Percentiles rank a stretch among this genome's conserved stretches.
These are phyloP conservation scores for Besnoitia besnoiti DNA, from an alignment of 169 alveolate genomes.

Conservation along the genomic window DNA sequence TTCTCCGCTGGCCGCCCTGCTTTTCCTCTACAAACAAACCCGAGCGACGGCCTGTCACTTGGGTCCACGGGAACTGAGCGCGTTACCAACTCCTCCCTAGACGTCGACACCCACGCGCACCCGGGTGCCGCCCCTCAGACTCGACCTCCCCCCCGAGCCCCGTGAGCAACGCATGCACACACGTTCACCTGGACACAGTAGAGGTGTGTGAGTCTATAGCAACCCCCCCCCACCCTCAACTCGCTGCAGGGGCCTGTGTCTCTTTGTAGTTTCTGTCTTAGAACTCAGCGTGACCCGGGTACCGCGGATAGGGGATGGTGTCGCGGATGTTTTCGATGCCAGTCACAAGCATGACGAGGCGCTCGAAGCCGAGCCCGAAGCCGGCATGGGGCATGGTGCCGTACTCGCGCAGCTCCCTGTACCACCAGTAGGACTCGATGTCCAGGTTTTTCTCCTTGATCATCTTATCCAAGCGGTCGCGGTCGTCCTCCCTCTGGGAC, in stretches of 20 bases:
- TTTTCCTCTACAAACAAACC: too few relatives aligned
- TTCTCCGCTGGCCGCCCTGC: too few relatives aligned
- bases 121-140: too few relatives aligned
- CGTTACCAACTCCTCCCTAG: too few relatives aligned
- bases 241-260: not conserved
- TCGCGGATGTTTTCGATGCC: conserved; percentile 99
- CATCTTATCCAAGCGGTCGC: conserved; percentile 89
- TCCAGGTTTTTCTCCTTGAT: conserved; percentile 88
- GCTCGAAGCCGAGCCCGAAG: conserved; percentile 98
- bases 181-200: too few relatives aligned
- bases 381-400: conserved; percentile 90
- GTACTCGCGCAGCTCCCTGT: conserved; percentile 81
- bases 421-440: conserved; percentile 90
- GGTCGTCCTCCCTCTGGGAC: conserved; percentile 97
- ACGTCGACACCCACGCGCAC: too few relatives aligned
- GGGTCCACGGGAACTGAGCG: too few relatives aligned
- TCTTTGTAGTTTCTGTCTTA: not conserved
- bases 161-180: too few relatives aligned
- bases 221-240: too few relatives aligned
- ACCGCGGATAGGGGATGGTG: conserved; percentile 99
- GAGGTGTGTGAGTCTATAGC: too few relatives aligned
- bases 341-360: conserved; percentile 97
- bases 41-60: too few relatives aligned
- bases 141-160: too few relatives aligned
- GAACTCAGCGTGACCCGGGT: conserved; percentile 74